Evolutionary conservation across 1,284 basidiomycete species (phyloP).

Genomic region (Trichosporon sp.): DNA sequence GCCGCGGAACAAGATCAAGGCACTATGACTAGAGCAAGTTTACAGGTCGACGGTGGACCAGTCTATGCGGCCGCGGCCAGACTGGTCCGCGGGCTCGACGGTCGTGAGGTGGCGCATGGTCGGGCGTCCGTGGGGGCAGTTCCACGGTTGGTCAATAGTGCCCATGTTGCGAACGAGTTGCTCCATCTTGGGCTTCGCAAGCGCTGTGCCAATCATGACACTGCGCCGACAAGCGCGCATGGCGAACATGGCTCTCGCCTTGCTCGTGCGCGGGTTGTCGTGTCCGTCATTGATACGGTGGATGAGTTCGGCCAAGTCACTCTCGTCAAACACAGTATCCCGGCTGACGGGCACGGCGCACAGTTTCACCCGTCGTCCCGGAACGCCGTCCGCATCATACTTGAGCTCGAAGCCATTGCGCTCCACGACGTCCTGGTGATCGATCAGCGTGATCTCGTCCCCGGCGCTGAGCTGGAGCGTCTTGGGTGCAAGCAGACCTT

Average conservation of each 20-base stretch:
- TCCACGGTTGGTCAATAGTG: conserved; percentile 95
- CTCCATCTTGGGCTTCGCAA: conserved; percentile 76
- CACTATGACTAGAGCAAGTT: background rate
- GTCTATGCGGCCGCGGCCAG: conserved; percentile 18
- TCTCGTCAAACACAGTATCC: conserved; percentile 71
- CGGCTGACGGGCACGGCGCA: conserved; percentile 89
- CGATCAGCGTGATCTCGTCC: conserved; percentile 84
- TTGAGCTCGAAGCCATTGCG: conserved; percentile 84
- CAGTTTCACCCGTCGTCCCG: conserved; percentile 66
- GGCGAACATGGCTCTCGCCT: conserved; percentile 95
- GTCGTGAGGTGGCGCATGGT: conserved; percentile 82
- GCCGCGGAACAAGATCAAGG: background rate
- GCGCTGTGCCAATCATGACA: conserved; percentile 89
- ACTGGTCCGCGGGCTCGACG: conserved; percentile 23
- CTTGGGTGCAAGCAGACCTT: conserved; percentile 67
- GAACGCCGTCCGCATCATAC: conserved; percentile 61
- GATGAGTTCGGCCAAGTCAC: conserved; percentile 90
- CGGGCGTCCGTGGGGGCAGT: conserved; percentile 93
- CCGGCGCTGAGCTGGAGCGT: conserved; percentile 86
- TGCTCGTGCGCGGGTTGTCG: conserved; percentile 83
- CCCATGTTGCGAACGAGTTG: conserved; percentile 92
- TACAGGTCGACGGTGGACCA: conserved; percentile 15
- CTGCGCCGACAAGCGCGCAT: conserved; percentile 93
- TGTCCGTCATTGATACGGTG: conserved; percentile 73
- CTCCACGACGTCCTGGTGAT: conserved; percentile 77